Conservation (phyloP, 2,329 filamentous ascomycete genomes). For the Alternaria longipes region DNA sequence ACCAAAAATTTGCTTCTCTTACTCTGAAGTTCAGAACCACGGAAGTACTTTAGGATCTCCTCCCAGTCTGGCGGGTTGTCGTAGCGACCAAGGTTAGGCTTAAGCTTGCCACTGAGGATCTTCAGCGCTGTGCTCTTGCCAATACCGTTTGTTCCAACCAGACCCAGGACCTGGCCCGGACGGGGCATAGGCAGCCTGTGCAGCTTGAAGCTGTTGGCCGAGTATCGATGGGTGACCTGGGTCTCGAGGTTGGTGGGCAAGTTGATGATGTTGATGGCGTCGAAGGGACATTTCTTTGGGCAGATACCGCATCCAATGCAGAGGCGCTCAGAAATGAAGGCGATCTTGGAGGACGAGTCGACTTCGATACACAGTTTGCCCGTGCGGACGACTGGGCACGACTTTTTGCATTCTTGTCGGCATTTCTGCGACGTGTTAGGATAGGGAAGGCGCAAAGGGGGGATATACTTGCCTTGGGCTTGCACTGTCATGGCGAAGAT, state of each 20-base stretch:
- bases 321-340: slow-evolving; percentile 95
- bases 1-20: slow-evolving; percentile 48
- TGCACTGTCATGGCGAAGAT: slow-evolving; percentile 72
- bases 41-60: slow-evolving; percentile 97
- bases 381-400: slow-evolving; percentile 94
- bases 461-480: slow-evolving; percentile 74
- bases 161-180: slow-evolving; percentile 91
- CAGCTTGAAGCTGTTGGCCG: slow-evolving; percentile 99
- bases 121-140: slow-evolving; percentile 99
- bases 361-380: slow-evolving; percentile 99
- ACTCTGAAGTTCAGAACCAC: slow-evolving; percentile 97
- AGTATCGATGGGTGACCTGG: slow-evolving; percentile 97
- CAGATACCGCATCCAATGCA: slow-evolving; percentile 99
- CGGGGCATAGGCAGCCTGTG: slow-evolving; percentile 95
- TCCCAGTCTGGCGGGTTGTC: slow-evolving; percentile 99
- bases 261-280: slow-evolving; percentile 99
- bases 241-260: slow-evolving; percentile 98
- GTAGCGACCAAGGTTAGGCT: slow-evolving; percentile 94
- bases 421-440: slow-evolving; percentile 76
- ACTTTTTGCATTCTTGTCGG: slow-evolving; percentile 98
- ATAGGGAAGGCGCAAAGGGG: slow-evolving; percentile 21
- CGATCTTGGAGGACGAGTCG: slow-evolving; percentile 84
- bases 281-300: slow-evolving; percentile 98
- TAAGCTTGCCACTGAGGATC: slow-evolving; percentile 97
- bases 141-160: slow-evolving; percentile 99